These are phyloP conservation scores for Ascochyta koolunga DNA, from an alignment of 2,329 filamentous ascomycete species.

Conservation along the genomic window DNA sequence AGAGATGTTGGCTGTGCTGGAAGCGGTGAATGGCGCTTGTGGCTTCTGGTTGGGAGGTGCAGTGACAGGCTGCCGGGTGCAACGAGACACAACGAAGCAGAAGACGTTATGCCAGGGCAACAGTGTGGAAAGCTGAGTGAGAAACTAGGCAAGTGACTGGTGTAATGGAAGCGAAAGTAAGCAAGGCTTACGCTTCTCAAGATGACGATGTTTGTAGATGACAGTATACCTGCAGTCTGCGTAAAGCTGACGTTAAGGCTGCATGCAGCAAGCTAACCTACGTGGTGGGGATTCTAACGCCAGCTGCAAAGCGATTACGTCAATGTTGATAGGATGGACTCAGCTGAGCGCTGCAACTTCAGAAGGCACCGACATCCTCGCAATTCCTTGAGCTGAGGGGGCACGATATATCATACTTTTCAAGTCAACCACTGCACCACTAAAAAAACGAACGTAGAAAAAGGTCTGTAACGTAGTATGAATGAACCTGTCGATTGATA, in stretches of 20 bases:
- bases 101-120: slow-evolving; percentile 4
- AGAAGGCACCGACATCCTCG: not conserved
- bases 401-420: not conserved
- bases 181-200: not conserved
- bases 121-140: slow-evolving; percentile 12
- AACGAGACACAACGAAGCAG: not conserved
- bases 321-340: not conserved
- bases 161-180: slow-evolving; percentile 1
- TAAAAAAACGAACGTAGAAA: not conserved
- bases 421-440: not conserved
- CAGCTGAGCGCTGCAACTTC: not conserved
- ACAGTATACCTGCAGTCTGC: not conserved
- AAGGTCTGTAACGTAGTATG: not conserved
- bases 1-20: not conserved
- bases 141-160: slow-evolving; percentile 9
- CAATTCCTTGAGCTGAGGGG: no score
- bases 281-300: not conserved
- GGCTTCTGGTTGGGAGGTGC: slow-evolving; percentile 1
- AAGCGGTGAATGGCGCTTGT: slow-evolving; percentile 11
- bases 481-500: not conserved
- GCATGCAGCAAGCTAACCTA: slow-evolving; percentile 2
- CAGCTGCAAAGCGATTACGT: slow-evolving; percentile 1
- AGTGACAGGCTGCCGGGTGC: slow-evolving; percentile 13
- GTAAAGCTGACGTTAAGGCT: slow-evolving; percentile 12
- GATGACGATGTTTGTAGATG: not conserved